Evolutionary conservation across 345 rosid species (phyloP).

Genomic region (Jatropha curcas): DNA sequence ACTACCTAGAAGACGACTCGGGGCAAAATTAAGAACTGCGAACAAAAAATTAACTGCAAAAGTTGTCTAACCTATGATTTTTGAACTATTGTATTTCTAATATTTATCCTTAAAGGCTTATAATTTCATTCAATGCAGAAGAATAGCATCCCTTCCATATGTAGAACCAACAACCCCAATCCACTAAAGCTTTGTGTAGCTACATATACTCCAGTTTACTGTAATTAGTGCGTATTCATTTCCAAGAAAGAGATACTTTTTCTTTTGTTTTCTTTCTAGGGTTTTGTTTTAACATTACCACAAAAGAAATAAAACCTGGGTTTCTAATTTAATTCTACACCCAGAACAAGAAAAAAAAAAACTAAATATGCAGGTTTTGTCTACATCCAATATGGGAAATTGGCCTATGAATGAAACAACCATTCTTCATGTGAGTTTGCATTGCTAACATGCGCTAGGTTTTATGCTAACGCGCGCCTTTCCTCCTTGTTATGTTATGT

Average conservation of each 20-base stretch:
- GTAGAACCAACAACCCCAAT: neutral
- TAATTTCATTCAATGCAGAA: neutral
- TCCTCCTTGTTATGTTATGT: neutral
- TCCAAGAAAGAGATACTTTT: neutral
- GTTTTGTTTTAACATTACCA: neutral
- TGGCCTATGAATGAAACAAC: constrained; percentile 26
- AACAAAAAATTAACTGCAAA: too few relatives aligned
- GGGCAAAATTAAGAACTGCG: too few relatives aligned
- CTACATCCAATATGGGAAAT: constrained; percentile 22
- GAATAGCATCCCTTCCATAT: neutral
- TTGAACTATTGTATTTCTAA: neutral
- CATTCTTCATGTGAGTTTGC: constrained; percentile 25
- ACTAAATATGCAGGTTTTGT: constrained; percentile 1
- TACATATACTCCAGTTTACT: neutral
- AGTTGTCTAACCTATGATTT: too few relatives aligned
- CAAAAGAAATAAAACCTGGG: constrained; percentile 7
- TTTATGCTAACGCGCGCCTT: constrained; percentile 35
- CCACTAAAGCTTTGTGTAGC: too few relatives aligned
- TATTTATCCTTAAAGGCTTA: neutral
- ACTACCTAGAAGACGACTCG: neutral
- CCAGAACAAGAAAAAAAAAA: neutral
- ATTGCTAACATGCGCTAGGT: constrained; percentile 28
- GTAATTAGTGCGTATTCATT: neutral
- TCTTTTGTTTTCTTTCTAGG: neutral
- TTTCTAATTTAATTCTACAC: neutral